Evolutionary conservation across 805 yeast species (phyloP).

Genomic region (Pichia phayaonensis): DNA sequence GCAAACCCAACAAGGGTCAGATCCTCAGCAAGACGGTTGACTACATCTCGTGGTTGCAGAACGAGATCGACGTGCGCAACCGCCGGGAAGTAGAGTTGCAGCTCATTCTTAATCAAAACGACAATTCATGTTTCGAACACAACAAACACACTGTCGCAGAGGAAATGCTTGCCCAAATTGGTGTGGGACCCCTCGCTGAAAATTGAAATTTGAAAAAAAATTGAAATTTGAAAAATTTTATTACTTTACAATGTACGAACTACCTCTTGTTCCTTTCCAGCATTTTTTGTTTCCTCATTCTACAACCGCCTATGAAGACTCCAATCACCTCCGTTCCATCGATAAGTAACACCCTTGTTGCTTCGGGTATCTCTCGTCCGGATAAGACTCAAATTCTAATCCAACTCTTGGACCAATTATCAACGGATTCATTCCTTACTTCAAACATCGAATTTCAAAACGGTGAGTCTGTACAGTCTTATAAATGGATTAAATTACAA

Average conservation of each 20-base stretch:
- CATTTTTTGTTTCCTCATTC: not conserved
- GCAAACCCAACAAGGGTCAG: conserved; percentile 81
- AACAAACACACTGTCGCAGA: conserved; percentile 68
- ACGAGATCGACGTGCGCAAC: conserved; percentile 69
- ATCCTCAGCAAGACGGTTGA: conserved; percentile 69
- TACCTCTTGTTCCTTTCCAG: no score
- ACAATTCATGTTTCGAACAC: not conserved
- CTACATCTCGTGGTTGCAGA: conserved; percentile 59
- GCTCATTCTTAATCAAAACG: conserved; percentile 29
- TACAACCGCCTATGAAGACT: not conserved
- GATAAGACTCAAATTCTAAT: conserved; percentile 41
- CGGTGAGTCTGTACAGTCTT: conserved; percentile 30
- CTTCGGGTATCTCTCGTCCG: conserved; percentile 33
- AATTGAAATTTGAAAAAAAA: not conserved
- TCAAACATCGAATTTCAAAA: conserved; percentile 31
- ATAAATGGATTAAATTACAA: conserved; percentile 30
- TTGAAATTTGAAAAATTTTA: conserved; percentile 5
- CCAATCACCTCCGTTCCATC: conserved; percentile 6
- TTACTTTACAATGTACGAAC: not conserved
- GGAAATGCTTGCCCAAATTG: conserved; percentile 63
- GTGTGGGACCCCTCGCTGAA: conserved; percentile 72
- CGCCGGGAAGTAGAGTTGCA: conserved; percentile 70
- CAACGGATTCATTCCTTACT: conserved; percentile 8
- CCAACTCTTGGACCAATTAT: conserved; percentile 20
- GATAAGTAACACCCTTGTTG: conserved; percentile 11